Evolutionary conservation across 805 yeast species (phyloP).

Genomic region (Ogataea minuta): DNA sequence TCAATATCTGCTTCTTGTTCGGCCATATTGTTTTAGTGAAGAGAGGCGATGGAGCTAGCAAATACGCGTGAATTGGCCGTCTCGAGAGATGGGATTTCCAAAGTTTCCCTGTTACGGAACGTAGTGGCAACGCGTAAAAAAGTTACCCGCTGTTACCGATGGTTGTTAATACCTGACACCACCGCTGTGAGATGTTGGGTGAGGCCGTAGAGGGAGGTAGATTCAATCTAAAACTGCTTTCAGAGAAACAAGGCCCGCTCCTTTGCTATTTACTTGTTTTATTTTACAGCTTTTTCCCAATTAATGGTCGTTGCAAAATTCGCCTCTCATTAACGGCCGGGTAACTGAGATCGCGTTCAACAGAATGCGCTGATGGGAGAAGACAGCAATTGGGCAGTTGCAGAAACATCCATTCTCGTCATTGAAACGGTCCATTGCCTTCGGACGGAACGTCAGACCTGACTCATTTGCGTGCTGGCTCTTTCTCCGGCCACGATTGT

Average conservation of each 20-base stretch:
- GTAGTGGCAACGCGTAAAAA: slow-evolving; percentile 12
- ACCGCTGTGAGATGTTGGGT: slow-evolving; percentile 6
- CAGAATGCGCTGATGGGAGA: too few relatives aligned
- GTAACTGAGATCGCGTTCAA: slow-evolving; percentile 5
- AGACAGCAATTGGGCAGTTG: too few relatives aligned
- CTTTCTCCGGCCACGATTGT: not conserved
- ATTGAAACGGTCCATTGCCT: too few relatives aligned
- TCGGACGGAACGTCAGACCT: too few relatives aligned
- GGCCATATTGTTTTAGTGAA: slow-evolving; percentile 20
- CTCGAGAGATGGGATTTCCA: slow-evolving; percentile 1
- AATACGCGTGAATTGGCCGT: slow-evolving; percentile 6
- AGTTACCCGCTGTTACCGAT: slow-evolving; percentile 16
- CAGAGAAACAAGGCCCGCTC: slow-evolving; percentile 13
- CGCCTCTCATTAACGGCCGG: slow-evolving; percentile 14
- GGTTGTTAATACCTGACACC: slow-evolving; percentile 6
- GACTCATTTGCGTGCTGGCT: not conserved
- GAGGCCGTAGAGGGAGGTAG: slow-evolving; percentile 2
- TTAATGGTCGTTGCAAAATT: slow-evolving; percentile 17
- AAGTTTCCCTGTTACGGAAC: slow-evolving; percentile 7
- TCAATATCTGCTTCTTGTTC: slow-evolving; percentile 85
- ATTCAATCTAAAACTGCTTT: slow-evolving; percentile 10
- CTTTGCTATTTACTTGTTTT: slow-evolving; percentile 19
- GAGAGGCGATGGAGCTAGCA: slow-evolving; percentile 10
- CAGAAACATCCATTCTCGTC: too few relatives aligned
- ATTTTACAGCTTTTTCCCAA: slow-evolving; percentile 18